Conservation (phyloP, 2,329 filamentous ascomycete genomes). For the Arachnomyces sp. region DNA sequence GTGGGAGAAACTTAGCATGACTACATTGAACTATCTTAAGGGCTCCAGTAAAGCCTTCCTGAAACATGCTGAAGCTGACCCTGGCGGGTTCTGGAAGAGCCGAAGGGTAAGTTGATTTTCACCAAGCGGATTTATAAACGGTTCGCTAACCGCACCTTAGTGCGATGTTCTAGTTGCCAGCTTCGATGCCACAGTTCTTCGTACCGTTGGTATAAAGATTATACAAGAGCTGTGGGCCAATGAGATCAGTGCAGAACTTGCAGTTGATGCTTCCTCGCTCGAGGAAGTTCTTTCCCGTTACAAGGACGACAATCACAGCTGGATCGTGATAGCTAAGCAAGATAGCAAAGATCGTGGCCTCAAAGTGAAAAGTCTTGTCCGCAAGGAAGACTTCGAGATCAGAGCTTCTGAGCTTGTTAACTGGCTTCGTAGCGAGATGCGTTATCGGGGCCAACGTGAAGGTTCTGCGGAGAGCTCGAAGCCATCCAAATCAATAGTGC, state of each 20-base stretch:
- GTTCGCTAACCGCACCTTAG: constrained; percentile 31
- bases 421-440: constrained; percentile 75
- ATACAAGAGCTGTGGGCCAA: constrained; percentile 73
- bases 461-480: constrained; percentile 37
- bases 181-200: constrained; percentile 69
- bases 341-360: constrained; percentile 50
- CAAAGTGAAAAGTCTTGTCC: constrained; percentile 70
- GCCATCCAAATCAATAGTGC: constrained; percentile 33
- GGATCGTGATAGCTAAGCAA: constrained; percentile 81
- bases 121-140: not conserved
- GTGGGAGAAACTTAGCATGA: constrained; percentile 70
- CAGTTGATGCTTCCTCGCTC: constrained; percentile 66
- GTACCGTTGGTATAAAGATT: constrained; percentile 68
- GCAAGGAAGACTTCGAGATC: constrained; percentile 77
- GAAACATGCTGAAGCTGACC: constrained; percentile 63
- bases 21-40: constrained; percentile 48
- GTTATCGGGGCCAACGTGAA: constrained; percentile 64
- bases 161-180: constrained; percentile 88
- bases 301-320: constrained; percentile 72
- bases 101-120: constrained; percentile 49
- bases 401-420: constrained; percentile 63
- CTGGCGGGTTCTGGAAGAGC: constrained; percentile 51
- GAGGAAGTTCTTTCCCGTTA: constrained; percentile 63
- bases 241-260: constrained; percentile 81
- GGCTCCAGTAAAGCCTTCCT: constrained; percentile 47